Evolutionary conservation across 2,329 filamentous ascomycete species (phyloP).

Genomic region (Chaetomiaceae sp.): DNA sequence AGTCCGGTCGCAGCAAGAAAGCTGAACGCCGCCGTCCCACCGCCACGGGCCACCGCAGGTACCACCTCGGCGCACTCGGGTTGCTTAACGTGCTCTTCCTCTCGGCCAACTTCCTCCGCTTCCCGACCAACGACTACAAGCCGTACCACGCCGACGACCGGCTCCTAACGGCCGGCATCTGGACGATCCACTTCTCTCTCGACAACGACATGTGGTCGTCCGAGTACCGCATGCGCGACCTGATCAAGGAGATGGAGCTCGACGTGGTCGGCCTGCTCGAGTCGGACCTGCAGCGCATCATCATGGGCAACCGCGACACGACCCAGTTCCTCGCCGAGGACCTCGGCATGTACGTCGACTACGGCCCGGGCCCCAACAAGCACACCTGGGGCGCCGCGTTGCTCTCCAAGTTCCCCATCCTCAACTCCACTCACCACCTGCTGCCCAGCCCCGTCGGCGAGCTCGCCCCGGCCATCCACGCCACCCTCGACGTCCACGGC

Average conservation of each 20-base stretch:
- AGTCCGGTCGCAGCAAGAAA: constrained; percentile 33
- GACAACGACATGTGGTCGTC: constrained; percentile 99
- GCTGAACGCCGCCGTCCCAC: constrained; percentile 33
- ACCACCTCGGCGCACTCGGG: constrained; percentile 54
- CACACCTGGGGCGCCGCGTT: constrained; percentile 95
- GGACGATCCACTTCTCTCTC: constrained; percentile 96
- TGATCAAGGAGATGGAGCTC: constrained; percentile 90
- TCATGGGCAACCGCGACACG: constrained; percentile 97
- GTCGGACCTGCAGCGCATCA: constrained; percentile 90
- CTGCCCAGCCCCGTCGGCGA: constrained; percentile 91
- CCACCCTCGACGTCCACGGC: constrained; percentile 91
- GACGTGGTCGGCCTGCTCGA: constrained; percentile 95
- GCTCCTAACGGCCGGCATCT: constrained; percentile 88
- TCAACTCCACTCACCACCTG: constrained; percentile 94
- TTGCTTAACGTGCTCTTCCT: constrained; percentile 74
- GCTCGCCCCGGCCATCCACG: constrained; percentile 90
- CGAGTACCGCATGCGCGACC: constrained; percentile 84
- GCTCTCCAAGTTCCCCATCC: constrained; percentile 92
- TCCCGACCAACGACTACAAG: constrained; percentile 85
- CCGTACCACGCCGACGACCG: constrained; percentile 86
- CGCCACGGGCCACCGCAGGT: constrained; percentile 40
- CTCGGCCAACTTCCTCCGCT: constrained; percentile 77
- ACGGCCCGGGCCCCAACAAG: constrained; percentile 94
- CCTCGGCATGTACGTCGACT: constrained; percentile 97
- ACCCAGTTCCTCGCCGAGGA: constrained; percentile 95